Conservation (phyloP, 352 stramenopile genomes). For the Aphanomyces cochlioides region DNA sequence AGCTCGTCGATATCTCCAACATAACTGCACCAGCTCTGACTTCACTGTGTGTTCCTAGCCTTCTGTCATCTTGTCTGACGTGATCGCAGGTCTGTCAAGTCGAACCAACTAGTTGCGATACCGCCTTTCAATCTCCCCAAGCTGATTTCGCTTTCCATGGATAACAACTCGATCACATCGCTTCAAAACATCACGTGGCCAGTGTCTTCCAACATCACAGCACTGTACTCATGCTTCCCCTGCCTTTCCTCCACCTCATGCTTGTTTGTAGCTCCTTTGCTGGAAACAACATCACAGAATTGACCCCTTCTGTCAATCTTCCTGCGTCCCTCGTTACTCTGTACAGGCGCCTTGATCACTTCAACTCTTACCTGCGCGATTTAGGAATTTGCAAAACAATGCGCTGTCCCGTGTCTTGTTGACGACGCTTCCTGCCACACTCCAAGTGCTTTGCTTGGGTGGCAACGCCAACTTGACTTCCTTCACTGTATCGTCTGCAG, state of each 20-base stretch:
- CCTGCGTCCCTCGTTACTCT: not conserved
- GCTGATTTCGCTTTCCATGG: not conserved
- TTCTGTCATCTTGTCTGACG: not conserved
- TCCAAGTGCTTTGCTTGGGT: not conserved
- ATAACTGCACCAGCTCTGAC: not conserved
- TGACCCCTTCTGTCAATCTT: not conserved
- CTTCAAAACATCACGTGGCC: not conserved
- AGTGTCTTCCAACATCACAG: not conserved
- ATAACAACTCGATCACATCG: slow-evolving; percentile 12
- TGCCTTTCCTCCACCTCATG: not conserved
- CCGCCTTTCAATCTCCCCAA: not conserved
- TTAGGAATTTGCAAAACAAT: slow-evolving; percentile 21
- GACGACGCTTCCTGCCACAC: not conserved
- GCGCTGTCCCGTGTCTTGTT: not conserved
- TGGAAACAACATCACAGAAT: not conserved
- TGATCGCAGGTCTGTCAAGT: not conserved
- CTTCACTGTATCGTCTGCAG: not conserved
- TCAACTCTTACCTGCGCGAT: too few species aligned
- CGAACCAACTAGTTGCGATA: not conserved
- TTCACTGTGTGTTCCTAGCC: not conserved
- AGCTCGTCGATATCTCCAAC: not conserved
- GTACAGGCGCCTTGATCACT: too few species aligned
- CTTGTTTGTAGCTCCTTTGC: slow-evolving; percentile 1
- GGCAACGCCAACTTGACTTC: slow-evolving; percentile 1
- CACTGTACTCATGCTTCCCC: not conserved